Evolutionary conservation across 2,329 filamentous ascomycete species (phyloP), one percentile per base, ranked within the genome.

Genomic region (Cercospora citrullina): DNA sequence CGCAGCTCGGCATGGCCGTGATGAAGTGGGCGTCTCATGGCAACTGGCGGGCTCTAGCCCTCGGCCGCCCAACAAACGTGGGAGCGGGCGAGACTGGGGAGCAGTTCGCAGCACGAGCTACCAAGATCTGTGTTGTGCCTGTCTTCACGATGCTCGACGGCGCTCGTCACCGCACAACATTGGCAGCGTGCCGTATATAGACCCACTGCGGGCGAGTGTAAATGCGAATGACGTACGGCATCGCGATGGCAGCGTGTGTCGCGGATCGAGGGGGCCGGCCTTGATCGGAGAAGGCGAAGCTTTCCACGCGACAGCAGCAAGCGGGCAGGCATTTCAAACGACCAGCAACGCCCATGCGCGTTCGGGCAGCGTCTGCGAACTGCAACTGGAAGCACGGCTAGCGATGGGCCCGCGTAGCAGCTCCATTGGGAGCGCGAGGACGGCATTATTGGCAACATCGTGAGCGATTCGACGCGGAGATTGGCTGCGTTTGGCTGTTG

Each of bases 201-300:
- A 36, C 61, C 45, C 61, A 39, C 61, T n/a, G 48, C 10, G 18
- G 18, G 60, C 39, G 60, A 66, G 59, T 21, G 28, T 28, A 33
- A 67, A 64, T 61, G 63, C 48, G 23, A 31, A 63, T 68, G 66
- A 68, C 66, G 66, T 68, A 58, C 33, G 18, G 48, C n/a, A 65
- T 65, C 58, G 58, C 26, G 62, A 58, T 58, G 48, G n/a, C 48
- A 42, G 51, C 18, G 31, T 31, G 61, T 36, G 36, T n/a, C 36
- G 66, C 28, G 33, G 36, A 64, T 60, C 61, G 62, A 60, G 39
- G 16, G 45, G 23, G 63, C 48, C 59, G 55, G 63, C 55, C 39
- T 60, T 48, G 57, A 68, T 68, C 66, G 42, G 57, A 36, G 42
- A 8, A 67, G 31, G 57, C 65, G 59, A 42, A 28, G 36, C 31